A percentile compares a stretch with the other conserved stretches of the same genome.
phyloP scores from a whole-genome alignment of 139 green algal species.

The Chlorella sp. region DNA sequence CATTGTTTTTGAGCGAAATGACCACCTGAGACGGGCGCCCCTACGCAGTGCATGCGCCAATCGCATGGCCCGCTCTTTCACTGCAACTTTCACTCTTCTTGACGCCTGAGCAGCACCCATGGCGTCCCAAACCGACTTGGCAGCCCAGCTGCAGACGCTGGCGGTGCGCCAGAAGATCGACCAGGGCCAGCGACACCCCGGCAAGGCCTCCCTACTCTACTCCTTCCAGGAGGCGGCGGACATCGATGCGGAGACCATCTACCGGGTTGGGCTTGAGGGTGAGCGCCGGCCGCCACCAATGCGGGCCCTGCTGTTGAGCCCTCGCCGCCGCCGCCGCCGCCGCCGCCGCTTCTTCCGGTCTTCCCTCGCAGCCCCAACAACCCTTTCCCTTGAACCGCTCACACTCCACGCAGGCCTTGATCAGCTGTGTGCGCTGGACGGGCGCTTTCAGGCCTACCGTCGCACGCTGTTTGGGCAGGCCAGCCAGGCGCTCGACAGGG shows the following conservation, averaged over 20 bases:
- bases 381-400: neutral
- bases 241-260: slow-evolving; percentile 53
- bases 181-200: slow-evolving; percentile 25
- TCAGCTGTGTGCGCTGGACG: slow-evolving; percentile 73
- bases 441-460: slow-evolving; percentile 68
- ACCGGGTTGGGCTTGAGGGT: slow-evolving; percentile 59
- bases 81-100: too few relatives aligned
- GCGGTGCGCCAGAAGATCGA: slow-evolving; percentile 27
- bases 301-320: neutral
- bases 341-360: neutral
- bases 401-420: slow-evolving; percentile 72
- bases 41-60: neutral
- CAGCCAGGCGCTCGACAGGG: slow-evolving; percentile 55
- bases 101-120: neutral
- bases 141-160: slow-evolving; percentile 51
- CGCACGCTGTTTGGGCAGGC: slow-evolving; percentile 78
- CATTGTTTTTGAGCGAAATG: neutral
- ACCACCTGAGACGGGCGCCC: neutral
- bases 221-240: slow-evolving; percentile 65
- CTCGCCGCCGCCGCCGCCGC: neutral
- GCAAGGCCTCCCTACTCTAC: slow-evolving; percentile 75
- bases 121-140: slow-evolving; percentile 26
- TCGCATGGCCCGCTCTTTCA: too few relatives aligned
- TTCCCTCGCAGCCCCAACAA: neutral
- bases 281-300: neutral